Evolutionary conservation across 2,329 filamentous ascomycete species (phyloP), one percentile per base, ranked within the genome.

Genomic region (Trichoderma sp.): DNA sequence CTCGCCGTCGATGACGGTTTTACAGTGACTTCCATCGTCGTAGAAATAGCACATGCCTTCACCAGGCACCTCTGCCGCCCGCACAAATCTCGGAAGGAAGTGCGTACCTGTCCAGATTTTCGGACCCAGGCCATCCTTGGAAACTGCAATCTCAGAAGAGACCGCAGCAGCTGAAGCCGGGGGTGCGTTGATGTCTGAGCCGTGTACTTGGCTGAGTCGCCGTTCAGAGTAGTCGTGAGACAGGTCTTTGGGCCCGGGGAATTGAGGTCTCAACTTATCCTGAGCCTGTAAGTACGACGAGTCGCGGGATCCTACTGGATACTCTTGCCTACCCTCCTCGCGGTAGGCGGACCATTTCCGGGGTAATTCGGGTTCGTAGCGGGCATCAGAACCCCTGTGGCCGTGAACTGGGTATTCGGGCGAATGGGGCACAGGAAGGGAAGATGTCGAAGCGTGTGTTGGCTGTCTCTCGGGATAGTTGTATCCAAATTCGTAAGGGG

Each of bases 21-120:
- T 92, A 81, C 91, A 94, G 76, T 92, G 90, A 64, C 89, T 91
- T 34, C 91, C 92, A 75, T 96, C 92, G 71, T 94, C 92, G 76
- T 95, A 95, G 70, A 95, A 90, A 76, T 93, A 95, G 80, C 92
- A 95, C 73, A 91, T 78, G 2, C 92, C 92, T 78, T 95, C 91
- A 9, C 92, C 92, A 0, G 90, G 87, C 4, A 95, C 87, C 64
- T 91, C 88, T 29, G 85, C 85, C 52, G 87, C 84, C 58, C 84
- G 82, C 29, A 90, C 84, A 72, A 90, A 90, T 15, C 88, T 83
- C n/a, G 88, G 88, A 65, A 90, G 77, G 71, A 90, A 90, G 68
- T 90, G 87, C 2, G 85, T 87, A 29, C 88, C 88, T 1, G 87
- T 90, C 88, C 88, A 90, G 68, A 90, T 90, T 80, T 89, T 90